Percentiles rank a stretch among this genome's conserved stretches.
phyloP scores from a whole-genome alignment of 2,329 filamentous ascomycete genomes.

The Basipetospora chlamydospora region DNA sequence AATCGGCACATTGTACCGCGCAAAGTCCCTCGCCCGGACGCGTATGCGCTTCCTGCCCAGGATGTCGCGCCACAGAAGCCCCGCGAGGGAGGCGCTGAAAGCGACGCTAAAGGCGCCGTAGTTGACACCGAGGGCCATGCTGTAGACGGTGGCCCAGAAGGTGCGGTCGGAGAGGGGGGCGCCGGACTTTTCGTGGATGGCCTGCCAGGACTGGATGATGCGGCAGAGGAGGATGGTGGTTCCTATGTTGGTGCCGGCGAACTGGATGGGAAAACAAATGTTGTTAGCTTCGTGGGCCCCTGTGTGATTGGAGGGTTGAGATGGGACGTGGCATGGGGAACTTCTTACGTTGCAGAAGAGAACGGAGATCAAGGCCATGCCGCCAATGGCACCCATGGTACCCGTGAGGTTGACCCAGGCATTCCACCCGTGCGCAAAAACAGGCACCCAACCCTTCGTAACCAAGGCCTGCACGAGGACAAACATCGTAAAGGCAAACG shows the following conservation, averaged over 20 bases:
- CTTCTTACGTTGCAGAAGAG: conserved; percentile 57
- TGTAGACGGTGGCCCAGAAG: conserved; percentile 62
- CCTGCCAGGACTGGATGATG: conserved; percentile 53
- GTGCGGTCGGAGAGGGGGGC: conserved; percentile 44
- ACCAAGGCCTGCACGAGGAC: conserved; percentile 58
- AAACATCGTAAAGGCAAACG: conserved; percentile 63
- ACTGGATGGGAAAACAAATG: no score
- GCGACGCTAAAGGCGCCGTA: conserved; percentile 61
- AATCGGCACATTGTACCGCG: conserved; percentile 54
- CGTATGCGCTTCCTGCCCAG: conserved; percentile 52
- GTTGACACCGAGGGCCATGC: conserved; percentile 62
- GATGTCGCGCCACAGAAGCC: conserved; percentile 60
- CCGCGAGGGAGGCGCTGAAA: conserved; percentile 58
- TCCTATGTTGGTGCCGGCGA: conserved; percentile 64
- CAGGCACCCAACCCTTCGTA: conserved; percentile 59
- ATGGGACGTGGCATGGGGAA: neutral
- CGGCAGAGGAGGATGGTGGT: conserved; percentile 60
- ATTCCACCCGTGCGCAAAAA: conserved; percentile 61
- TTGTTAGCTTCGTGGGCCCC: neutral
- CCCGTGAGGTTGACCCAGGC: conserved; percentile 58
- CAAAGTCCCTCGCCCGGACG: conserved; percentile 50
- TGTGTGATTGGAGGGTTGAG: no score
- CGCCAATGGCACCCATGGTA: conserved; percentile 51
- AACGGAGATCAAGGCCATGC: conserved; percentile 60
- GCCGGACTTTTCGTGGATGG: conserved; percentile 38